Base-by-base conservation (phyloP, 306 rosid genomes). In the Sicyos edulis region DNA sequence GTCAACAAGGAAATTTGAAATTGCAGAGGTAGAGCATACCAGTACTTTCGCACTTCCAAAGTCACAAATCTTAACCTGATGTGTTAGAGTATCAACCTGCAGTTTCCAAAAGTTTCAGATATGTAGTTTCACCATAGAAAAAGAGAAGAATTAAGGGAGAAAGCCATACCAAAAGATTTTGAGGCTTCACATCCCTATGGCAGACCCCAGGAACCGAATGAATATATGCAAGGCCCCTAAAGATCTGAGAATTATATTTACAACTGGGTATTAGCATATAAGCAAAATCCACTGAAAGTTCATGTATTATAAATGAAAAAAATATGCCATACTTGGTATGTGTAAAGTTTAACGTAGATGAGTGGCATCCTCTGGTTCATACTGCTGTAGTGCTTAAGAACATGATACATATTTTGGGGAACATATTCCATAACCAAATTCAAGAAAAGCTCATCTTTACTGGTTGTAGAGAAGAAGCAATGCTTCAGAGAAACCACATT, bases 151-250 rank as follows among this genome's bases (percentile, higher is more conserved):
- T 7, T n/a, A 59, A 54, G 7, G 45, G 22, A 22, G 34, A 21
- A 13, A 73, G 75, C 22, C 88, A 5, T 84, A 90, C 98, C 96
- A 93, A 82, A 55, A 93, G 91, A 81, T 93, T 93, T 81, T 90
- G 98, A 24, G 97, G 98, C 79, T 93, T 93, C 79, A 93, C 89
- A 81, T 93, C 98, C 80, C 98, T 86, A 73, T 90, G 97, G 86
- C 90, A 87, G 73, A 93, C 97, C 60, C 95, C 88, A 19, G 90
- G 96, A 59, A 90, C 98, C 26, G 95, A 44, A 81, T 93, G 98
- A 78, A 93, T 93, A 82, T 93, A 93, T 21, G 98, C 95, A 74
- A 93, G 82, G 66, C 92, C 97, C 83, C 98, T 86, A 77, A 93
- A 90, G 76, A 93, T 86, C 98, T 93, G 85, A 79, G 59, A 72